Evolutionary conservation across 345 rosid genomes (phyloP).

Genomic region (Cardiospermum halicacabum): DNA sequence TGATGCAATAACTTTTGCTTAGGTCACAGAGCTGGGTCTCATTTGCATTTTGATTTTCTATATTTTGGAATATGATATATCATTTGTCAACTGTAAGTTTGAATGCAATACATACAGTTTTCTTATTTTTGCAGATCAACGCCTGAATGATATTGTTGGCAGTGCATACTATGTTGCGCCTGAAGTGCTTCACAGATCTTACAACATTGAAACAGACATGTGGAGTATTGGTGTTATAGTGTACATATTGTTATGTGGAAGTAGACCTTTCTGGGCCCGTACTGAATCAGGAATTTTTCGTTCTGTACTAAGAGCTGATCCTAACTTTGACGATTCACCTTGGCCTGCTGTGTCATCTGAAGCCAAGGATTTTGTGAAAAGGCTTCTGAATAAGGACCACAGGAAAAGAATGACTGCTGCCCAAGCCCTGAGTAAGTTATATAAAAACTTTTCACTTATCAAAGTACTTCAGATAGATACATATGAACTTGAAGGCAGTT

Average conservation of each 20-base stretch:
- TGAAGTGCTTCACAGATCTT: slow-evolving; percentile 97
- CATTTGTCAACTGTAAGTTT: slow-evolving; percentile 10
- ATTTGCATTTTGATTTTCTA: background rate
- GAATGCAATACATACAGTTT: slow-evolving; percentile 16
- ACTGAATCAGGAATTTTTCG: slow-evolving; percentile 98
- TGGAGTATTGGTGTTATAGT: slow-evolving; percentile 98
- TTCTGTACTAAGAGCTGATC: slow-evolving; percentile 86
- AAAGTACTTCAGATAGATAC: slow-evolving; percentile 3
- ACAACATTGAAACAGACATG: slow-evolving; percentile 86
- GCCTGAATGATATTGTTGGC: slow-evolving; percentile 95
- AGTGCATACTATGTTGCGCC: slow-evolving; percentile 99
- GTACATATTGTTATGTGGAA: slow-evolving; percentile 91
- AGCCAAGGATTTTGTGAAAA: slow-evolving; percentile 86
- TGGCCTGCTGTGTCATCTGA: slow-evolving; percentile 86
- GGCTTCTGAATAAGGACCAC: slow-evolving; percentile 91
- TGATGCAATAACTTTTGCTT: background rate
- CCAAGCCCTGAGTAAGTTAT: slow-evolving; percentile 78
- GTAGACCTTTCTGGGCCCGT: slow-evolving; percentile 93
- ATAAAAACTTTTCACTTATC: background rate
- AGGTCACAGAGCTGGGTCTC: slow-evolving; percentile 2
- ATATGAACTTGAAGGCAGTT: background rate
- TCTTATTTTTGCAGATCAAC: slow-evolving; percentile 57
- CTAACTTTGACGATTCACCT: slow-evolving; percentile 83
- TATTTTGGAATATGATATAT: background rate
- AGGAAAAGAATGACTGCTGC: slow-evolving; percentile 98